These are phyloP conservation scores for Fomitopsis palustris DNA, from an alignment of 1,284 basidiomycete genomes.

Conservation along the genomic window DNA sequence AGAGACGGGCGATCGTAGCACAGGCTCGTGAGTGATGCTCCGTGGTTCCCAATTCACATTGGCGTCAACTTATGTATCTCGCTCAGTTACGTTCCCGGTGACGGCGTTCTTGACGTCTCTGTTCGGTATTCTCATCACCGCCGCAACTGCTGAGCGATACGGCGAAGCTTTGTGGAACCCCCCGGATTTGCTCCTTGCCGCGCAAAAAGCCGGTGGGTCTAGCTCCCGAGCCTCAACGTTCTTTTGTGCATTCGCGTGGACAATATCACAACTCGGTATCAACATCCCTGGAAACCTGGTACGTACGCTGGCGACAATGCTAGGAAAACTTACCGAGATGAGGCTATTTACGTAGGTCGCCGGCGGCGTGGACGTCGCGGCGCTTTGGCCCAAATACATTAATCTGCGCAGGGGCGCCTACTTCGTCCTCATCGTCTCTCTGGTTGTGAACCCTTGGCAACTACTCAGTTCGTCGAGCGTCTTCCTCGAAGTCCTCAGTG, in stretches of 20 bases:
- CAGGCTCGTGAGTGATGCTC: conserved; percentile 1
- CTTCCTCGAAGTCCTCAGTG: conserved; percentile 18
- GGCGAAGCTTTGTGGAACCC: conserved; percentile 19
- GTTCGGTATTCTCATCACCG: conserved; percentile 19
- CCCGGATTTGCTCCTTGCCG: conserved; percentile 15
- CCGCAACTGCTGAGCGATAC: conserved; percentile 13
- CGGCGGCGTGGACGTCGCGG: conserved; percentile 18
- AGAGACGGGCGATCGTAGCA: conserved; percentile 8
- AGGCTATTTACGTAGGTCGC: conserved; percentile 8
- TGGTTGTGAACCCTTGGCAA: conserved; percentile 21
- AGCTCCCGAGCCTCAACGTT: conserved; percentile 19
- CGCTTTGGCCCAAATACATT: conserved; percentile 18
- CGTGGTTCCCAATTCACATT: no score
- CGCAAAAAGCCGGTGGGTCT: conserved; percentile 14
- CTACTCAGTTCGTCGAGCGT: conserved; percentile 16
- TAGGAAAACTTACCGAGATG: no score
- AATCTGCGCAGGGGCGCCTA: conserved; percentile 18
- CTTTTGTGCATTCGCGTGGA: conserved; percentile 18
- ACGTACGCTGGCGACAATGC: neutral
- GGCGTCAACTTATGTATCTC: neutral
- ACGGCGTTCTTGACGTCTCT: conserved; percentile 14
- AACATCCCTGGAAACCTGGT: conserved; percentile 19
- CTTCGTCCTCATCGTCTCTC: conserved; percentile 13
- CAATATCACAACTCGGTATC: conserved; percentile 19
- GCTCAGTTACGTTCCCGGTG: conserved; percentile 14